Evolutionary conservation across 2,329 filamentous ascomycete genomes (phyloP), one percentile per base, ranked within the genome.

Genomic region (Paecilomyces formosus): DNA sequence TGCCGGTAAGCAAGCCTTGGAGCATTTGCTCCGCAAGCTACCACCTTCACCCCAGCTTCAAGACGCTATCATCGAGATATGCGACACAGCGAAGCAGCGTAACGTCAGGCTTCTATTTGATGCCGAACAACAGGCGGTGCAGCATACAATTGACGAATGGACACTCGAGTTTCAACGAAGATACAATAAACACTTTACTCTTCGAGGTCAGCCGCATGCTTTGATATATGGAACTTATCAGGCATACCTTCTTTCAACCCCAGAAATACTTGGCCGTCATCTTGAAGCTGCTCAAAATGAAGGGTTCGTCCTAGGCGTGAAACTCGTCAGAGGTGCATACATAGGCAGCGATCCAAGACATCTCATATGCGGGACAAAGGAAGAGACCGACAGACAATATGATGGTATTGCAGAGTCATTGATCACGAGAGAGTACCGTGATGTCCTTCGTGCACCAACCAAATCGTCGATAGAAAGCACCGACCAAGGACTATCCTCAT

Each of bases 71-170:
- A 82, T 88, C 64, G 79, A 83, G 50, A 87, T 95, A 63, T 96
- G 92, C 74, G 78, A 86, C 53, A 82, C 88, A 15, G 91, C 91
- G 0, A 81, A 83, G 2, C 77, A 83, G 53, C 85, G 87, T 56
- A 84, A 86, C 54, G 85, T 96, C 4, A 81, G 84, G 5, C 79
- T 96, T 1, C 82, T 95, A 1, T 89, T 95, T 62, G 90, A 94
- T 64, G 92, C 92, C 1, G 92, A 96, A 76, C 90, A 96, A 74
- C 85, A 87, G 57, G 82, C 83, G 56, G 81, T 93, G 18, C 89
- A 96, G 74, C 77, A 82, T 3, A 89, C 89, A 13, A 92, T 94
- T 62, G 89, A 96, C 72, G 81, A 84, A 66, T 96, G 91, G 91
- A 89, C 87, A 11, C 75, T 93, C 56, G 74, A 81, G 24, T 88